phyloP scores from a whole-genome alignment of 208 protist genomes.

The Endotrypanum monterogeii region DNA sequence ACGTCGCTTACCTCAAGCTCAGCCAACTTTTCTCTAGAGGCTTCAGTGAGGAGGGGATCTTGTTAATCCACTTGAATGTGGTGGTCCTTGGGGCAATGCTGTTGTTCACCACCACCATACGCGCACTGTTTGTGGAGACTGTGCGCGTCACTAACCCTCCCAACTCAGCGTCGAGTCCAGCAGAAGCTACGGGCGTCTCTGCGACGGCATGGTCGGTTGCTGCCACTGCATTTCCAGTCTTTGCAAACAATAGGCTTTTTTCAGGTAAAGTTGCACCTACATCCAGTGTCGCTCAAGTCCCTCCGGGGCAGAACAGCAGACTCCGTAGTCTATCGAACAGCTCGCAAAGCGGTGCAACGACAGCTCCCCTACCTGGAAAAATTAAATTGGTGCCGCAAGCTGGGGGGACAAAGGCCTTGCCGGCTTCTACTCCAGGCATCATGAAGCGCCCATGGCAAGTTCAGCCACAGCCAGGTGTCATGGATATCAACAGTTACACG shows the following conservation, averaged over 20 bases:
- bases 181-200: not conserved
- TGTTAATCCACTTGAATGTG: conserved; percentile 30
- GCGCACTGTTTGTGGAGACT: conserved; percentile 15
- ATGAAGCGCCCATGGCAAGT: not conserved
- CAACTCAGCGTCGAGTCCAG: not conserved
- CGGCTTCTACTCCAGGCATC: not conserved
- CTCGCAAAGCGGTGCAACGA: not conserved
- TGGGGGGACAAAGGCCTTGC: not conserved
- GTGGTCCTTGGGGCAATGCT: conserved; percentile 28
- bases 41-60: conserved; percentile 17
- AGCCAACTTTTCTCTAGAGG: conserved; percentile 22
- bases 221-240: not conserved
- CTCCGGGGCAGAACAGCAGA: not conserved
- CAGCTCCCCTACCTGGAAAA: not conserved
- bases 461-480: not conserved
- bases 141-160: not conserved
- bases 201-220: conserved; percentile 1
- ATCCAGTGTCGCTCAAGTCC: not conserved
- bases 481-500: not conserved
- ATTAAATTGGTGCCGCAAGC: not conserved
- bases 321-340: not conserved
- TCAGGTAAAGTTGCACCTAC: not conserved
- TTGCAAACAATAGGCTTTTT: not conserved
- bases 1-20: conserved; percentile 5
- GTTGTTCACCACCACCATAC: conserved; percentile 22